These are phyloP conservation scores for Cardamine chenopodiifolia DNA, from an alignment of 345 rosid species.

Conservation along the genomic window DNA sequence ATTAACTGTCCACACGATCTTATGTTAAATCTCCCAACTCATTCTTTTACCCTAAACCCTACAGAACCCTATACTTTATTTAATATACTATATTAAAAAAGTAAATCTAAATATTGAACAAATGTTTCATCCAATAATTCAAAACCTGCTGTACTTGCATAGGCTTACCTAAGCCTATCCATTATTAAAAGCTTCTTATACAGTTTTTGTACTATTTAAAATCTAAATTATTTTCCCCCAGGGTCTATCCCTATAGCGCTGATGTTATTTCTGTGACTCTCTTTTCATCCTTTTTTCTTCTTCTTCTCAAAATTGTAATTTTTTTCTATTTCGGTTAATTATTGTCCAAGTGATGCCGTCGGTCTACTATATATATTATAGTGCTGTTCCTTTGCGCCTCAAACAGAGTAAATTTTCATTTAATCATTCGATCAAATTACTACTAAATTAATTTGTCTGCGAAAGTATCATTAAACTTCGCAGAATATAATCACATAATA, in stretches of 20 bases:
- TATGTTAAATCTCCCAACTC: constrained; percentile 43
- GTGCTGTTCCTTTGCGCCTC: constrained; percentile 29
- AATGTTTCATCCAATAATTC: constrained; percentile 42
- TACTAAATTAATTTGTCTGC: too few species aligned
- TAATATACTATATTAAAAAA: neutral
- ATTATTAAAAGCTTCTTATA: constrained; percentile 30
- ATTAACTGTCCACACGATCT: constrained; percentile 45
- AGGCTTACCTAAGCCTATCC: constrained; percentile 46
- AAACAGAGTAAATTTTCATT: neutral
- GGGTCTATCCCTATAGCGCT: constrained; percentile 35
- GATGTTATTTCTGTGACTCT: constrained; percentile 34
- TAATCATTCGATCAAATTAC: neutral
- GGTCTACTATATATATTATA: constrained; percentile 37
- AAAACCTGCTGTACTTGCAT: constrained; percentile 41
- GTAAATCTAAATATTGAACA: neutral
- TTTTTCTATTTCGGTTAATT: constrained; percentile 33
- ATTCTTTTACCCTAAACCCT: constrained; percentile 40
- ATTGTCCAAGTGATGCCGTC: constrained; percentile 41
- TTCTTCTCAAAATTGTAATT: neutral
- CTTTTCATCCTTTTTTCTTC: constrained; percentile 2
- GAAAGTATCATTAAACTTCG: neutral
- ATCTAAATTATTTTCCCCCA: constrained; percentile 13
- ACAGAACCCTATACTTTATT: constrained; percentile 17
- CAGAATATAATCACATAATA: neutral
- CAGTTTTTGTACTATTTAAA: constrained; percentile 29